These are phyloP conservation scores for Hypoxylon sp. DNA, from an alignment of 2,329 filamentous ascomycete genomes.

Conservation along the genomic window DNA sequence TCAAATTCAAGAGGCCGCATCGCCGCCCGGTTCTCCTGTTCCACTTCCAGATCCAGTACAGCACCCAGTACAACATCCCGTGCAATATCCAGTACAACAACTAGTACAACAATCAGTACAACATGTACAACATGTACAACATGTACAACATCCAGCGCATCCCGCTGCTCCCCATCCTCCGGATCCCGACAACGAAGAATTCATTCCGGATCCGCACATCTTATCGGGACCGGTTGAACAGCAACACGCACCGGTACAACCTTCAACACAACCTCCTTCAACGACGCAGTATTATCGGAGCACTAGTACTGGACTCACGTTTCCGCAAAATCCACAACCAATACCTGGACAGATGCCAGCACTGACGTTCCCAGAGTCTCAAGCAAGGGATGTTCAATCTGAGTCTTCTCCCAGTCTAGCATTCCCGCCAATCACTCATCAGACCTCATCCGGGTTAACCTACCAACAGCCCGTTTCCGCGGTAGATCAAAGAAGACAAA, in stretches of 20 bases:
- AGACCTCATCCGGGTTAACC: slow-evolving; percentile 16
- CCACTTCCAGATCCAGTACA: not conserved
- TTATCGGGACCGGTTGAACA: slow-evolving; percentile 41
- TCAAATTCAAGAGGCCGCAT: slow-evolving; percentile 6
- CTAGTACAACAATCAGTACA: not conserved
- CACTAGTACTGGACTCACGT: slow-evolving; percentile 28
- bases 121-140: too few species aligned
- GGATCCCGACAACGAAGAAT: slow-evolving; percentile 46
- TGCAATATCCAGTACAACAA: not conserved
- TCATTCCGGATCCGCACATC: slow-evolving; percentile 47
- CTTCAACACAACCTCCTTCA: slow-evolving; percentile 22
- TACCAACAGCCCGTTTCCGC: slow-evolving; percentile 19
- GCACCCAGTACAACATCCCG: too few species aligned
- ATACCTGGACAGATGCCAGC: slow-evolving; percentile 19
- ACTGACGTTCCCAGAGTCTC: slow-evolving; percentile 35
- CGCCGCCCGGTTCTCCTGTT: not conserved
- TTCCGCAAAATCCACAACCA: slow-evolving; percentile 25
- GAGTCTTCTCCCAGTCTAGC: slow-evolving; percentile 26
- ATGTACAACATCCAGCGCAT: slow-evolving; percentile 12
- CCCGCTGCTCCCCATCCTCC: slow-evolving; percentile 13
- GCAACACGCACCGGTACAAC: slow-evolving; percentile 24
- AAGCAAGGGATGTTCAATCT: slow-evolving; percentile 26
- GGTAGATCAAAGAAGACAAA: slow-evolving; percentile 27
- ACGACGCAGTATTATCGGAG: slow-evolving; percentile 34
- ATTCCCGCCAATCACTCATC: slow-evolving; percentile 29